A percentile compares a stretch with the other conserved stretches of the same genome.
phyloP scores from a whole-genome alignment of 805 yeast genomes.

The Candida hispaniensis region DNA sequence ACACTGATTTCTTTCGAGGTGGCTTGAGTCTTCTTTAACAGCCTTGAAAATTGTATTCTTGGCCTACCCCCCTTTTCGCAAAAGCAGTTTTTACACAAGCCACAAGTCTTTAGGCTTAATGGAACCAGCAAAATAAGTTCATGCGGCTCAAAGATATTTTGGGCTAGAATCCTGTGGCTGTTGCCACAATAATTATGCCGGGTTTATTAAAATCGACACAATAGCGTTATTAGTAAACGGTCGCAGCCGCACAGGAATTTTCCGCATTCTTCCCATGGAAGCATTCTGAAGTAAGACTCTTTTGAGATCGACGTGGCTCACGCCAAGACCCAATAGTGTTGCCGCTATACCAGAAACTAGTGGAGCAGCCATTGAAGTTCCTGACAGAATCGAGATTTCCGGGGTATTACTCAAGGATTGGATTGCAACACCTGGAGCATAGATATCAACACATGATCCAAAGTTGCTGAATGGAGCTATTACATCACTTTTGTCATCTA shows the following conservation, averaged over 20 bases:
- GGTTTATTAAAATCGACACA: no score
- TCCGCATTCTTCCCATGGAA: conserved; percentile 13
- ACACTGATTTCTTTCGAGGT: no score
- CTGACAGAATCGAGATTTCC: conserved; percentile 17
- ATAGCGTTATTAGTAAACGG: conserved; percentile 10
- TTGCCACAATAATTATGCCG: no score
- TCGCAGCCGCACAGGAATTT: conserved; percentile 14
- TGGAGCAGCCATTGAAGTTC: conserved; percentile 16
- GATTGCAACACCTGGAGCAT: conserved; percentile 61
- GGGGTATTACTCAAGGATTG: conserved; percentile 14
- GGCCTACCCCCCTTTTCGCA: no score
- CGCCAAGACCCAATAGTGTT: conserved; percentile 1
- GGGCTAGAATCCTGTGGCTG: no score
- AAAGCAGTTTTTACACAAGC: no score
- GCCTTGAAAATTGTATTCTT: no score
- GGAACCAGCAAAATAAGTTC: no score
- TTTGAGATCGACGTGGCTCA: no score
- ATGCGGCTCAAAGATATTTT: no score
- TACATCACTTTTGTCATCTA: conserved; percentile 62
- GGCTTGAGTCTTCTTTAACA: no score
- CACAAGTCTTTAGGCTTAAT: no score
- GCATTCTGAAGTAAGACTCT: conserved; percentile 8
- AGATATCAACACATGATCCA: conserved; percentile 84
- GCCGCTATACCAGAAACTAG: conserved; percentile 15
- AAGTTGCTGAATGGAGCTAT: conserved; percentile 79